phyloP scores from a whole-genome alignment of 1,284 basidiomycete species.

The Thecaphora frezii region DNA sequence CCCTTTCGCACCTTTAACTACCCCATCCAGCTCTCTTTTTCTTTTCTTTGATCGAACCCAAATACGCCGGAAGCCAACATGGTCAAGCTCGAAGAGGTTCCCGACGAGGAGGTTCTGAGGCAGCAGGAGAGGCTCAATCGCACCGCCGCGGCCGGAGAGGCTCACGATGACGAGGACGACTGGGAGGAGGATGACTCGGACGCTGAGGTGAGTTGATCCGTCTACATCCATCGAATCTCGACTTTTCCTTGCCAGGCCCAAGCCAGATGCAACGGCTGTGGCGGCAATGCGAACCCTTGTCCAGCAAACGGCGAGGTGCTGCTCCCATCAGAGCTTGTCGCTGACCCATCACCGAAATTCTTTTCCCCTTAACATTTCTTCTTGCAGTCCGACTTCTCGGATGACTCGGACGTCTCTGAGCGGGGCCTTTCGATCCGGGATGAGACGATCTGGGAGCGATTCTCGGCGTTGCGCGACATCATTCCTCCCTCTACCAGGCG shows the following conservation, averaged over 20 bases:
- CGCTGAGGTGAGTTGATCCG: constrained; percentile 21
- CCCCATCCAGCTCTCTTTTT: too few species aligned
- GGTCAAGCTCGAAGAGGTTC: constrained; percentile 40
- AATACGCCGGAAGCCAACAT: constrained; percentile 6
- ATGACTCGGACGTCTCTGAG: constrained; percentile 49
- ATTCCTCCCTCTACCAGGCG: constrained; percentile 86
- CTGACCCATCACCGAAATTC: background rate
- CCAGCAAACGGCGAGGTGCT: too few species aligned
- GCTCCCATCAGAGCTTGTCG: too few species aligned
- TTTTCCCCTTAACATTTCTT: background rate
- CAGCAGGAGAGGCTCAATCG: constrained; percentile 16
- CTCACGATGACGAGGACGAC: constrained; percentile 28
- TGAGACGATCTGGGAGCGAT: constrained; percentile 84
- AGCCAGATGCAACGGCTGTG: background rate
- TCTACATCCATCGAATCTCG: too few species aligned
- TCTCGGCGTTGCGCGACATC: constrained; percentile 91
- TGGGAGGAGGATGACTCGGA: constrained; percentile 31
- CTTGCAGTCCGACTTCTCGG: constrained; percentile 37
- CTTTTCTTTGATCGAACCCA: too few species aligned
- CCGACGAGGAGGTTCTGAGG: constrained; percentile 39
- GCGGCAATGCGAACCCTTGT: too few species aligned
- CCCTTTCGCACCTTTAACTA: too few species aligned
- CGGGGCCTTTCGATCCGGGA: constrained; percentile 40
- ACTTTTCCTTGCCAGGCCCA: too few species aligned
- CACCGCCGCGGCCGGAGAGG: constrained; percentile 15